Conservation (phyloP, 441 rosid genomes). For the Arabidopsis hybrid region DNA sequence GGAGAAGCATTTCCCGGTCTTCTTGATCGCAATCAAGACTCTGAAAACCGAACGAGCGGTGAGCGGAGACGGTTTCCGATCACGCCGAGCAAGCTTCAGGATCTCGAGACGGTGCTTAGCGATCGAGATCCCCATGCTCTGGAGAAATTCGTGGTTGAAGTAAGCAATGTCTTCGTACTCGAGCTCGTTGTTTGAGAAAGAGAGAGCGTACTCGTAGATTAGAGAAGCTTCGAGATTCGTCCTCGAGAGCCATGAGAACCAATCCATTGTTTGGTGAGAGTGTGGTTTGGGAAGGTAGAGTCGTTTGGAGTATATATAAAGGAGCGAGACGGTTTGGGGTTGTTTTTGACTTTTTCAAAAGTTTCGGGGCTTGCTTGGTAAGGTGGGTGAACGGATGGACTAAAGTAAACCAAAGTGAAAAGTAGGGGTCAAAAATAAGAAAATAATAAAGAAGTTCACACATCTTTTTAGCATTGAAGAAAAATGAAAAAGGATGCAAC, state of each 20-base stretch:
- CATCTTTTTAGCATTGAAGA: constrained; percentile 7
- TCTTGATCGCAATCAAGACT: constrained; percentile 62
- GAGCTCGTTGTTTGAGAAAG: constrained; percentile 82
- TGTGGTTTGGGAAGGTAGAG: constrained; percentile 32
- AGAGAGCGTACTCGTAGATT: constrained; percentile 76
- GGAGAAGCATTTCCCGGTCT: constrained; percentile 59
- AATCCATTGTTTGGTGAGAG: constrained; percentile 56
- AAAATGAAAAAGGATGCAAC: not conserved
- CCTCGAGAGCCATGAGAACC: constrained; percentile 90
- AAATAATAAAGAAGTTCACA: constrained; percentile 40
- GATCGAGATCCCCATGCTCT: constrained; percentile 92
- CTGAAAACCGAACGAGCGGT: constrained; percentile 52
- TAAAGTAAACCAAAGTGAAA: constrained; percentile 41
- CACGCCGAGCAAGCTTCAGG: constrained; percentile 74
- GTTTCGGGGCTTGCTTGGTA: constrained; percentile 34
- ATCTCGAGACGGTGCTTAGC: constrained; percentile 97
- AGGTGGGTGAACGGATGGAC: constrained; percentile 61
- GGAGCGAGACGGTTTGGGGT: constrained; percentile 29
- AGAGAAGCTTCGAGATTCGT: constrained; percentile 78
- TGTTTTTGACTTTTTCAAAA: constrained; percentile 30
- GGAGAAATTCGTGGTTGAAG: constrained; percentile 92
- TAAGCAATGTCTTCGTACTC: constrained; percentile 71
- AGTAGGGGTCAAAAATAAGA: constrained; percentile 14
- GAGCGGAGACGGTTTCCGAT: constrained; percentile 39
- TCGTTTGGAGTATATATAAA: constrained; percentile 19